Evolutionary conservation across 208 protist genomes (phyloP), one percentile per base, ranked within the genome.

Genomic region (Acanthamoeba triangularis): DNA sequence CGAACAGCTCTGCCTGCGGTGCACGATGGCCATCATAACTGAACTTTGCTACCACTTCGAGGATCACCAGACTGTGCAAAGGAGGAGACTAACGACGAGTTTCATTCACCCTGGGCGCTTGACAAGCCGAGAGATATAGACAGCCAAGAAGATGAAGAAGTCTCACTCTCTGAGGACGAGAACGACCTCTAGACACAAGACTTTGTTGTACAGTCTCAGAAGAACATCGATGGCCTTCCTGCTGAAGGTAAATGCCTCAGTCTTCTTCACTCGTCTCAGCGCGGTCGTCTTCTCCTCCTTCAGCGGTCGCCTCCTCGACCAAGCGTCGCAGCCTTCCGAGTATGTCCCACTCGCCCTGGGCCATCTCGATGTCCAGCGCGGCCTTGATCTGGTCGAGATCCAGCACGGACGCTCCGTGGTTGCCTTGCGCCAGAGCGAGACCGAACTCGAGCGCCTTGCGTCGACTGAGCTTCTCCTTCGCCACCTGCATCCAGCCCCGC

Each of bases 401-500:
- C 35, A 82, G 25, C 0, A 82, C 37, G 8, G 74, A 14, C 8
- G 63, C 63, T 5, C 63, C 63, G 63, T 72, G 63, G n/a, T 35
- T 35, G 33, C 23, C 37, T 37, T 82, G 74, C 11, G 35, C 37
- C 37, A 82, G 37, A 35, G 30, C 23, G 0, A 82, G 74, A 1
- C 74, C 74, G 25, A 82, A 82, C 74, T 82, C 74, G 18, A 82
- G 74, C 41, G 74, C 74, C 74, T 82, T 82, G 74, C n/a, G 35
- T 16, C 74, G n/a, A 7, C 35, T 14, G 3, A 54, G 74, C 74
- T 82, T 49, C 23, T 25, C 41, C 74, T 82, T 82, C 16, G 41
- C 74, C 74, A 41, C 28, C 74, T 82, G 74, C 61, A 28, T 28
- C 16, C 54, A 13, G 16, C 52, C 7, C 52, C 11, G 11, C 7